A percentile compares a stretch with the other conserved stretches of the same genome.
Evolutionary conservation across 2,329 filamentous ascomycete genomes (phyloP).

Genomic region (Lecanicillium sp.): DNA sequence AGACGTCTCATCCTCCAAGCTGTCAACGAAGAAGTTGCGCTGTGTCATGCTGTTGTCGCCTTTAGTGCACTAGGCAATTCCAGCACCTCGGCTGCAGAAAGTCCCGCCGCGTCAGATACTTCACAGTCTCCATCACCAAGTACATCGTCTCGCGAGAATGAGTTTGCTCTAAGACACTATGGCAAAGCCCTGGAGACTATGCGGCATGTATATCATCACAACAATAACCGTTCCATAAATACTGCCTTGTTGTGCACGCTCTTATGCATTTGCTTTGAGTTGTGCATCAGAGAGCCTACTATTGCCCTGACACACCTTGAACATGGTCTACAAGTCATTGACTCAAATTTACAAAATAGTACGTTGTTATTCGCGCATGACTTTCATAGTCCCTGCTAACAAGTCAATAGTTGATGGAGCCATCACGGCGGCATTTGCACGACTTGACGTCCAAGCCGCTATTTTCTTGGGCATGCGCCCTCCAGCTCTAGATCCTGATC

Average conservation of each 20-base stretch:
- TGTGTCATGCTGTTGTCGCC: slow-evolving; percentile 10
- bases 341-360: slow-evolving; percentile 8
- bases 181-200: slow-evolving; percentile 7
- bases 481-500: slow-evolving; percentile 6
- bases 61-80: slow-evolving; percentile 9
- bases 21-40: slow-evolving; percentile 8
- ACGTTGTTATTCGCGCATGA: neutral
- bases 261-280: slow-evolving; percentile 12
- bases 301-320: slow-evolving; percentile 11
- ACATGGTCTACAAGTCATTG: slow-evolving; percentile 7
- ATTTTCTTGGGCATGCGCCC: slow-evolving; percentile 9
- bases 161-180: slow-evolving; percentile 9
- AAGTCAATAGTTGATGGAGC: slow-evolving; percentile 9
- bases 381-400: neutral
- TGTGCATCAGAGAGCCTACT: slow-evolving; percentile 7
- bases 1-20: slow-evolving; percentile 10
- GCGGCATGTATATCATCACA: slow-evolving; percentile 6
- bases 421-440: slow-evolving; percentile 8
- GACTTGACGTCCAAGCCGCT: slow-evolving; percentile 10
- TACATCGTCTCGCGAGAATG: slow-evolving; percentile 1
- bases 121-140: neutral
- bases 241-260: slow-evolving; percentile 10
- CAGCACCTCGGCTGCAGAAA: neutral
- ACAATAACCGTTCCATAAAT: slow-evolving; percentile 7
- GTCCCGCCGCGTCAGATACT: neutral